phyloP scores from a whole-genome alignment of 495 filamentous ascomycete species.

The Durotheca rogersii region DNA sequence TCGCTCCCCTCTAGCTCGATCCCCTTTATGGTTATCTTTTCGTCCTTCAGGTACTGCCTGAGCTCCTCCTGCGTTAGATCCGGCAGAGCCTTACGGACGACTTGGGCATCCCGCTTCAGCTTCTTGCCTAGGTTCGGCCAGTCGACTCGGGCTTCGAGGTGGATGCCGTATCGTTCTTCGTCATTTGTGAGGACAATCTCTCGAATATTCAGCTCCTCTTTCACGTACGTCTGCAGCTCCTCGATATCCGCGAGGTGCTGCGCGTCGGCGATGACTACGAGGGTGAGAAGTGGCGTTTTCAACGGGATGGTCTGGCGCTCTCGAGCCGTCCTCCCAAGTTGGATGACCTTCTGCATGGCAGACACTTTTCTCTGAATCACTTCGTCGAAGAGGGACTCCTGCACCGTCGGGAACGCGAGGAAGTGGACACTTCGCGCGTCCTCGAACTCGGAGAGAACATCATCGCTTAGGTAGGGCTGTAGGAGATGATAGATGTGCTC shows the following conservation, averaged over 20 bases:
- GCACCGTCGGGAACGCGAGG: constrained; percentile 82
- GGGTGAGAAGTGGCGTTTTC: constrained; percentile 85
- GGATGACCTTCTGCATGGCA: constrained; percentile 95
- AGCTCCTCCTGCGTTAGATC: constrained; percentile 76
- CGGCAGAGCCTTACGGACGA: constrained; percentile 85
- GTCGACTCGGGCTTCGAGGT: constrained; percentile 84
- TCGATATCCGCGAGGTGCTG: constrained; percentile 83
- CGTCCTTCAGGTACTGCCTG: constrained; percentile 61
- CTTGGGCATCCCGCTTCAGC: constrained; percentile 85
- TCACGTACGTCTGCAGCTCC: constrained; percentile 80
- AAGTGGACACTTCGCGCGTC: constrained; percentile 91
- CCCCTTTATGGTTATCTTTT: constrained; percentile 77
- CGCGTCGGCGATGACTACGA: constrained; percentile 82
- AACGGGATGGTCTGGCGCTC: constrained; percentile 82
- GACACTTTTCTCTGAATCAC: constrained; percentile 82
- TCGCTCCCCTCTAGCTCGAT: constrained; percentile 80
- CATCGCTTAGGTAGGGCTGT: constrained; percentile 59
- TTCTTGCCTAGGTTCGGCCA: constrained; percentile 96
- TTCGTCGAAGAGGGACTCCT: constrained; percentile 82
- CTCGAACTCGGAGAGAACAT: constrained; percentile 62
- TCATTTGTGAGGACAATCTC: constrained; percentile 83
- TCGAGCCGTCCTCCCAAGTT: constrained; percentile 79
- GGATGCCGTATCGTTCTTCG: constrained; percentile 86
- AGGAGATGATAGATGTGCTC: constrained; percentile 90
- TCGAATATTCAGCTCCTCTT: constrained; percentile 86